Conservation (phyloP, 2,329 filamentous ascomycete genomes). For the Alternaria tenuissima region DNA sequence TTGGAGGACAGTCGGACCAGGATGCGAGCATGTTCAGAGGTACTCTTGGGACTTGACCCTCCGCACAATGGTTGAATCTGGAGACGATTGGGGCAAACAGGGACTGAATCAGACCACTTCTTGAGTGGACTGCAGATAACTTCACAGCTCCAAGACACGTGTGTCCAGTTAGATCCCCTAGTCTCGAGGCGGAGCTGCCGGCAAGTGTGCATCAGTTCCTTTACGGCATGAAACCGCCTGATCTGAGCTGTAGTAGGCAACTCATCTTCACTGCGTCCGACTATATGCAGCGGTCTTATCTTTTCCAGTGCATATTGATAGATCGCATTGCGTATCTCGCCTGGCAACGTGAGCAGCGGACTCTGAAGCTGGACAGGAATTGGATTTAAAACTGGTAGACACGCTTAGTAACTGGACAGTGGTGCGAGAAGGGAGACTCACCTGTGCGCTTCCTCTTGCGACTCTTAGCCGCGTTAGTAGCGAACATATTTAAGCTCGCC, state of each 20-base stretch:
- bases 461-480: too few relatives aligned
- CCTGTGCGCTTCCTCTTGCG: background rate
- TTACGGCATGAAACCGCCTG: background rate
- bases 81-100: too few relatives aligned
- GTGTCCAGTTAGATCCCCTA: accelerated
- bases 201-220: background rate
- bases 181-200: background rate
- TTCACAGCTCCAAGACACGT: too few relatives aligned
- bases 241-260: too few relatives aligned
- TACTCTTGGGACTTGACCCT: too few relatives aligned
- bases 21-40: background rate
- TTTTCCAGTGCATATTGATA: background rate
- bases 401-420: background rate
- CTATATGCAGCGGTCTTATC: background rate
- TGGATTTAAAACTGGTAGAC: background rate
- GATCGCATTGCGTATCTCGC: constrained; percentile 2
- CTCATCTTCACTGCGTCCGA: too few relatives aligned
- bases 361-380: background rate
- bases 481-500: too few relatives aligned
- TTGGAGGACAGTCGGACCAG: background rate
- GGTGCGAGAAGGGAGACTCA: background rate
- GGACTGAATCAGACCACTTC: too few relatives aligned
- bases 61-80: too few relatives aligned
- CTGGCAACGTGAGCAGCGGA: background rate
- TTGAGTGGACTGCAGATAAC: too few relatives aligned